Evolutionary conservation across 345 rosid species (phyloP), one percentile per base, ranked within the genome.

Genomic region (Clausena lansium): DNA sequence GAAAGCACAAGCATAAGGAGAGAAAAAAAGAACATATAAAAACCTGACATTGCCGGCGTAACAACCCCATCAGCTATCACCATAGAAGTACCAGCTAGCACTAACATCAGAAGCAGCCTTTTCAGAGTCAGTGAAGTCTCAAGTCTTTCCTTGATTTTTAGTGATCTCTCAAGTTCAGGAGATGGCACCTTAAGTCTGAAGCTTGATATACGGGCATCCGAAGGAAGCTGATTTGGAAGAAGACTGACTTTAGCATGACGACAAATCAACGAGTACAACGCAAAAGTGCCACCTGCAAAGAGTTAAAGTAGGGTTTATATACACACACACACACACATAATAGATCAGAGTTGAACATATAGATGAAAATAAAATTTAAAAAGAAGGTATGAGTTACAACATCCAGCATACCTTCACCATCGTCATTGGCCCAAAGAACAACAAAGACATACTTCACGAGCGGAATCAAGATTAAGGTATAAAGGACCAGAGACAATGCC

Each of bases 41-140:
- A 87, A 97, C 99, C 99, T 94, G 99, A 94, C 99, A 97, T 91
- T 79, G 97, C 98, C 54, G 98, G 98, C 14, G 99, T 97, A 71
- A 97, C 88, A 86, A 89, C 98, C 68, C 98, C 99, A 90, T 94
- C 98, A 27, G 98, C 99, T 78, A 97, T 91, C 78, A 97, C 95
- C 99, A 97, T 93, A 74, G 98, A 84, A 77, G 99, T 97, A 79
- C 99, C 98, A 68, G 92, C 98, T 86, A 94, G 98, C 70, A 97
- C 98, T 77, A 97, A 79, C 69, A 88, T 85, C 83, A 97, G 89
- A 71, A 94, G 94, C 82, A 94, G 68, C 87, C 85, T 91, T 87
- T 97, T 97, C 81, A 93, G 73, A 61, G 91, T 58, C 80, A 83
- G 75, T 62, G 99, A 94, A 76, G 76, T 81, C 88, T 96, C 99